Evolutionary conservation across 139 green algal genomes (phyloP).

Genomic region (Coccomyxa sp.): DNA sequence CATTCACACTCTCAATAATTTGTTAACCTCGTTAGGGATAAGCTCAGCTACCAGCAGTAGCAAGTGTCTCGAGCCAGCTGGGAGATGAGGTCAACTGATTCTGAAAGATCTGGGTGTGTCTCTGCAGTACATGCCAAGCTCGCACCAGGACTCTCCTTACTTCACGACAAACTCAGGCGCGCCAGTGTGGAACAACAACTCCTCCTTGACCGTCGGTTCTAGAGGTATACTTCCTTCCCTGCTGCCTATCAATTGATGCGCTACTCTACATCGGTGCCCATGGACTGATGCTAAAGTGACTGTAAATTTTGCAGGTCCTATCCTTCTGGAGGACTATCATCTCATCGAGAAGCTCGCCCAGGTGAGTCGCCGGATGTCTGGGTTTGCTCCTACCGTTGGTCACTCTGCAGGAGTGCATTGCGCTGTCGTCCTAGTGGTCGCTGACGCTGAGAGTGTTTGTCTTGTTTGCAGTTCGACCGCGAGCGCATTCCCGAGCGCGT

Average conservation of each 20-base stretch:
- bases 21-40: too few species aligned
- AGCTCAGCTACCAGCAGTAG: too few species aligned
- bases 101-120: background rate
- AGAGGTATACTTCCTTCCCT: slow-evolving; percentile 31
- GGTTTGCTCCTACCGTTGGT: background rate
- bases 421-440: background rate
- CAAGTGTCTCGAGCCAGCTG: too few species aligned
- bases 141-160: slow-evolving; percentile 46
- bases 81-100: too few species aligned
- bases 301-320: slow-evolving; percentile 33
- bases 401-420: too few species aligned
- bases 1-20: too few species aligned
- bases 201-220: slow-evolving; percentile 69
- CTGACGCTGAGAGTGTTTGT: background rate
- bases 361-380: slow-evolving; percentile 6
- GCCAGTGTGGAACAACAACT: slow-evolving; percentile 95
- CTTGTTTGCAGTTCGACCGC: slow-evolving; percentile 71
- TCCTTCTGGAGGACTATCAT: slow-evolving; percentile 89
- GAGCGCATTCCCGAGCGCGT: slow-evolving; percentile 96
- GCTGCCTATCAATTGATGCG: background rate
- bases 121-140: slow-evolving; percentile 39
- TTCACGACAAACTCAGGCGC: slow-evolving; percentile 91
- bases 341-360: slow-evolving; percentile 92
- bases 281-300: background rate
- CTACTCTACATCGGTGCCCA: background rate